Percentiles rank a stretch among this genome's conserved stretches.
Conservation (phyloP, 2,329 filamentous ascomycete genomes). For the Myrmaecium sp. region DNA sequence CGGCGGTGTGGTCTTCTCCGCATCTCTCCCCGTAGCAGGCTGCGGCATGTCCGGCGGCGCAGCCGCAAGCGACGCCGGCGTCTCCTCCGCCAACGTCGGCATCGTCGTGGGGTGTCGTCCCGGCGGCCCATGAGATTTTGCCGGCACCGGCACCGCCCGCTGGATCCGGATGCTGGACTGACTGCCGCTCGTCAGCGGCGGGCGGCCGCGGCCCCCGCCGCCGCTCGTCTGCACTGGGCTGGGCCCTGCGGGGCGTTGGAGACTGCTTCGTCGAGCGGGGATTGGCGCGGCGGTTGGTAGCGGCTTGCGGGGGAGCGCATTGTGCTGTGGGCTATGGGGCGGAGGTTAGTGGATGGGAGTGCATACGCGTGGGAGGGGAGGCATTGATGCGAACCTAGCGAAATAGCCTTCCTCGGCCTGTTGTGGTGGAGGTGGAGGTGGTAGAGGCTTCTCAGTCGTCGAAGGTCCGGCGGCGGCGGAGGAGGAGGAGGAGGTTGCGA, state of each 20-base stretch:
- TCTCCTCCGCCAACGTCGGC: too few species aligned
- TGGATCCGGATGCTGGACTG: too few species aligned
- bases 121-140: too few species aligned
- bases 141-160: too few species aligned
- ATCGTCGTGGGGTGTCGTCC: too few species aligned
- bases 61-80: too few species aligned
- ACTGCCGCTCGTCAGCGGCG: too few species aligned
- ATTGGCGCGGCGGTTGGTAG: slow-evolving; percentile 4
- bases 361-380: slow-evolving; percentile 10
- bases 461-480: too few species aligned
- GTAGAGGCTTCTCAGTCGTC: slow-evolving; percentile 17
- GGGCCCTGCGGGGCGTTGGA: background rate
- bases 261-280: slow-evolving; percentile 9
- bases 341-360: background rate
- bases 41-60: too few species aligned
- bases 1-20: background rate
- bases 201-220: too few species aligned
- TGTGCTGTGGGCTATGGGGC: slow-evolving; percentile 3
- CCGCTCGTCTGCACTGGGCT: too few species aligned
- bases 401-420: background rate
- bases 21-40: background rate
- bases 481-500: slow-evolving; percentile 10
- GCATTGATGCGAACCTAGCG: slow-evolving; percentile 9
- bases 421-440: slow-evolving; percentile 4
- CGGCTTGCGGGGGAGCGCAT: slow-evolving; percentile 7